Base-by-base conservation (phyloP, 2,329 filamentous ascomycete species). In the Lachnellula cervina region DNA sequence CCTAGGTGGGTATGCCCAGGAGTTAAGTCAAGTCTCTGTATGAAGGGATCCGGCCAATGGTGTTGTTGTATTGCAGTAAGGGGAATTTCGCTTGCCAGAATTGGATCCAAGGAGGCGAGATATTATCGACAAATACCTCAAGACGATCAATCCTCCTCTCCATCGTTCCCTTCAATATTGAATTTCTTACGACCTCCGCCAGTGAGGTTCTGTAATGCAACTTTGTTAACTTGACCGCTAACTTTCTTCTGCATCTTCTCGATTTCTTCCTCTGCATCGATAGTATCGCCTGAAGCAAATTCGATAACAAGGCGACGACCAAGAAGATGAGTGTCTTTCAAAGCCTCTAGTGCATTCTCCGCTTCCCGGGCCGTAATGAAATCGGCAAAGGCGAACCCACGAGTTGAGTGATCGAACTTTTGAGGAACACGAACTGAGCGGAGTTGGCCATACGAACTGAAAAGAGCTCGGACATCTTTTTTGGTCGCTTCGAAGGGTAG, bases 161-260 rank as follows among this genome's bases (percentile, higher is more conserved):
- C 84, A 65, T 81, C 80, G 58, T 89, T 81, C 78, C 76, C 79
- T 73, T 78, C 88, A 76, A 96, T 86, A 76, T 86, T 92, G 77
- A 97, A 91, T 79, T 90, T 96, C 74, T 87, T 91, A 68, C 92
- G 84, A 66, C 88, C 89, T 69, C 82, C 82, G 66, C 88, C 89
- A 61, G 88, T 93, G 69, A 97, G 86, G 72, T 90, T 87, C 75
- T 96, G 90, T 68, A 96, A 77, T 66, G 89, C 89, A 68, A 97
- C 88, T 76, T 92, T 94, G 76, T 95, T 89, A 71, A 89, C 83
- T 76, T 97, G 93, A 58, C 87, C 84, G 59, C 89, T 89, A 69
- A 95, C 88, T 80, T 97, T 99, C 80, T 89, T 89, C 75, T 96
- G 90, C 88, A 99, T 96, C 77, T 90, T 93, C 71, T 89, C 87